These are phyloP conservation scores for Sanguinoderma infundibulare DNA, from an alignment of 1,284 basidiomycete species.

Conservation along the genomic window DNA sequence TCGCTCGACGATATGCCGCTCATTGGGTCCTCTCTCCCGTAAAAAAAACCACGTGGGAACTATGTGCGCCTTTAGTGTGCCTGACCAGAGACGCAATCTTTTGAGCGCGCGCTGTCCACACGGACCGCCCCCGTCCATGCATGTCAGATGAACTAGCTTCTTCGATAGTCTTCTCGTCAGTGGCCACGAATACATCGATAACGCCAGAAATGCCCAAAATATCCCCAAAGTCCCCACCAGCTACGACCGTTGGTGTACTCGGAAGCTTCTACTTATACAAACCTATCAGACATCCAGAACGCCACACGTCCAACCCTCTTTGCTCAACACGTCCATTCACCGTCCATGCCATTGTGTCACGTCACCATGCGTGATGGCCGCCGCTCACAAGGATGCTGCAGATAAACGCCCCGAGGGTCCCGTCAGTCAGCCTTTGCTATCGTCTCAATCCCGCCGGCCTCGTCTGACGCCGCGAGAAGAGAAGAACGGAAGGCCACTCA, in stretches of 20 bases:
- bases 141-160: conserved; percentile 7
- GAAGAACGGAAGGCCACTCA: conserved; percentile 41
- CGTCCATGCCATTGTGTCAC: too few relatives aligned
- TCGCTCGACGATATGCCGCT: not conserved
- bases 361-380: conserved; percentile 73
- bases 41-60: not conserved
- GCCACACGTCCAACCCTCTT: not conserved
- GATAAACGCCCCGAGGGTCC: conserved; percentile 15
- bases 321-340: not conserved
- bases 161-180: not conserved
- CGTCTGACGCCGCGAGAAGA: not conserved
- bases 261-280: not conserved
- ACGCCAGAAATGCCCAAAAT: too few relatives aligned
- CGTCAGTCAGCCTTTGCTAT: conserved; percentile 5
- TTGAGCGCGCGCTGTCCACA: not conserved
- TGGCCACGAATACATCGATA: not conserved
- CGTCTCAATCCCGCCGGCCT: not conserved
- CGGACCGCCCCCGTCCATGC: conserved; percentile 7
- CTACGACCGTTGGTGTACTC: not conserved
- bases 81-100: not conserved
- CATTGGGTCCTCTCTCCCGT: not conserved
- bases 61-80: not conserved
- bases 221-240: too few relatives aligned
- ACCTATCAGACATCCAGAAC: conserved; percentile 1
- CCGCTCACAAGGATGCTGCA: conserved; percentile 71